Percentiles rank a stretch among this genome's conserved stretches.
These are phyloP conservation scores for Lactarius hatsudake DNA, from an alignment of 768 basidiomycete species.

Conservation along the genomic window DNA sequence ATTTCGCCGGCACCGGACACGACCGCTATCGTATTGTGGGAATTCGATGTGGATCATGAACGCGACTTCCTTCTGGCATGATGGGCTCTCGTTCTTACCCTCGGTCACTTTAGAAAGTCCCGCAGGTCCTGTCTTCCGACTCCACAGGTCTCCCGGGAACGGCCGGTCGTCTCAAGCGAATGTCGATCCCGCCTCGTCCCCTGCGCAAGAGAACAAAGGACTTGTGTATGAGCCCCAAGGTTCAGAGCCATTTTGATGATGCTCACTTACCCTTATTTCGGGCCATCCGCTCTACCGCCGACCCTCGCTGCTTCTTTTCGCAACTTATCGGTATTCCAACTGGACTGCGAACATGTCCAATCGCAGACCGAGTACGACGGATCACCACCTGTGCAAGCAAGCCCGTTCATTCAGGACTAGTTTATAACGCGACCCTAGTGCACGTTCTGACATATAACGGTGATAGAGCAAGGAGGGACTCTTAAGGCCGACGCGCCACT, in stretches of 20 bases:
- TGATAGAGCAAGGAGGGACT: not conserved
- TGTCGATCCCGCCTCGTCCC: not conserved
- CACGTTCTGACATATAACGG: not conserved
- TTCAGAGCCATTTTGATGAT: not conserved
- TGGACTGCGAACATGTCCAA: not conserved
- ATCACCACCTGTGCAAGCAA: not conserved
- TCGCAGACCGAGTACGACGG: constrained; percentile 3
- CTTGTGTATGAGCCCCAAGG: not conserved
- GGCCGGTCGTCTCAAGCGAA: not conserved
- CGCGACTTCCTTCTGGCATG: not conserved
- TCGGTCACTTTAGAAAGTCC: not conserved
- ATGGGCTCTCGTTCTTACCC: not conserved
- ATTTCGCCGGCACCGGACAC: not conserved
- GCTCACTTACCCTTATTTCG: not conserved
- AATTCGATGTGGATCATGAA: not conserved
- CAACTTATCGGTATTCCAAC: not conserved
- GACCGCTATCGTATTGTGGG: not conserved
- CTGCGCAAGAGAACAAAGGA: not conserved
- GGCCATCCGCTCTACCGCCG: not conserved
- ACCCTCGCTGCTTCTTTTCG: not conserved
- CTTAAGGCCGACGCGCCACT: not conserved
- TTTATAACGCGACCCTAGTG: not conserved
- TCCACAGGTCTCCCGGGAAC: not conserved
- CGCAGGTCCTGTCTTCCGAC: not conserved
- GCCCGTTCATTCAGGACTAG: not conserved